A percentile compares a stretch with the other conserved stretches of the same genome.
Conservation (phyloP, 176 grass and related monocot species). For the Lolium perenne region DNA sequence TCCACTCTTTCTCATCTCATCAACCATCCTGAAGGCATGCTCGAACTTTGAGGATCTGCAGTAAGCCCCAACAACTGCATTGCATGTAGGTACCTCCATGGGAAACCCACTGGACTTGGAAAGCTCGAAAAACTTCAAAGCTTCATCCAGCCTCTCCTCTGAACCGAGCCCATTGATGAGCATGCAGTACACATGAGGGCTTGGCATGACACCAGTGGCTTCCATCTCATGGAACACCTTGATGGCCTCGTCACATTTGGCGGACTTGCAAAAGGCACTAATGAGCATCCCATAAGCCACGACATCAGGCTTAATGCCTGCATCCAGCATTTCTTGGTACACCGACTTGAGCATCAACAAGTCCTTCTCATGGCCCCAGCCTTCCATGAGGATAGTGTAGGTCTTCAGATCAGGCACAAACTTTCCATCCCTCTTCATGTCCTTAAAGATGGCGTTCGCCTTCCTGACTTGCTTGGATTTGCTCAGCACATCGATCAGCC, state of each 20-base stretch:
- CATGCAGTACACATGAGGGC: constrained; percentile 74
- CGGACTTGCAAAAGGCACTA: constrained; percentile 67
- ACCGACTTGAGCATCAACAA: constrained; percentile 47
- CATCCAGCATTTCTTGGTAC: too few relatives aligned
- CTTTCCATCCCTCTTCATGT: constrained; percentile 65
- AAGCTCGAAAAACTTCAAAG: constrained; percentile 71
- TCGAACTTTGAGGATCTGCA: constrained; percentile 61
- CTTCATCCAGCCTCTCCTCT: constrained; percentile 58
- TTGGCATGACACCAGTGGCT: constrained; percentile 60
- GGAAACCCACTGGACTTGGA: constrained; percentile 66
- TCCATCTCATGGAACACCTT: constrained; percentile 71
- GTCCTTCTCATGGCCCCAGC: constrained; percentile 51
- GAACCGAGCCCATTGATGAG: constrained; percentile 74
- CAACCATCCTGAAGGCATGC: constrained; percentile 68
- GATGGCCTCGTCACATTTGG: constrained; percentile 68
- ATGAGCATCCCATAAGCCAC: constrained; percentile 47
- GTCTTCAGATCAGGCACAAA: constrained; percentile 62
- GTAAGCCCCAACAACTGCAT: constrained; percentile 73
- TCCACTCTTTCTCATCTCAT: constrained; percentile 66
- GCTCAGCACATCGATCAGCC: constrained; percentile 14
- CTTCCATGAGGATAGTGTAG: constrained; percentile 57
- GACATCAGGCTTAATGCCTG: neutral
- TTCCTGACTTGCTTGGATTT: constrained; percentile 34
- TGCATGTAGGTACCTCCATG: constrained; percentile 68
- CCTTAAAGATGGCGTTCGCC: constrained; percentile 31